These are phyloP conservation scores for Cadophora sp. DNA, from an alignment of 2,329 filamentous ascomycete genomes.

Conservation along the genomic window DNA sequence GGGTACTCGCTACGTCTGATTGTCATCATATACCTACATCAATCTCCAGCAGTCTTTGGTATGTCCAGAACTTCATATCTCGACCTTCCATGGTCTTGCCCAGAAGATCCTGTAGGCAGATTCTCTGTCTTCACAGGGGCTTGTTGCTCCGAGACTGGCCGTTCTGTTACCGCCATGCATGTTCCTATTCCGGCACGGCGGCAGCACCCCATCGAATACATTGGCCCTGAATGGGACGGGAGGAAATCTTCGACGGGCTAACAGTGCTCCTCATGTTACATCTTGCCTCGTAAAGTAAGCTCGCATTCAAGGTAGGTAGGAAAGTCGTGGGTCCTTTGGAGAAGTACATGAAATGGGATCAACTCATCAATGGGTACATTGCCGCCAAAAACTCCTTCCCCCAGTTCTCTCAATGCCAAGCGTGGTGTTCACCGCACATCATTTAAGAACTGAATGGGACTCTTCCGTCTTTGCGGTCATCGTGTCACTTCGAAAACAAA, in stretches of 20 bases:
- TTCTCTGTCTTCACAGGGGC: conserved; percentile 4
- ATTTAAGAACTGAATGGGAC: neutral
- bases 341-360: neutral
- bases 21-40: neutral
- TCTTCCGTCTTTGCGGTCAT: neutral
- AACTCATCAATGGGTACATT: neutral
- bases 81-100: neutral
- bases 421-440: neutral
- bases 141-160: neutral
- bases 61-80: neutral
- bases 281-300: neutral
- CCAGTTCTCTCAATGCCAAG: neutral
- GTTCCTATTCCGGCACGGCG: conserved; percentile 1
- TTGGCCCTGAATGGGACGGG: neutral
- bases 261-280: neutral
- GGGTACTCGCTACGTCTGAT: neutral
- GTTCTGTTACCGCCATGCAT: conserved; percentile 1
- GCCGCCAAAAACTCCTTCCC: neutral
- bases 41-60: neutral
- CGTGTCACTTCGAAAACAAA: neutral
- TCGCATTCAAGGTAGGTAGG: neutral
- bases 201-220: neutral
- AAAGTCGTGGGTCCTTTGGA: neutral
- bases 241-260: neutral
- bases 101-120: neutral